These are phyloP conservation scores for Corymbia maculata DNA, from an alignment of 345 rosid genomes.

Conservation along the genomic window DNA sequence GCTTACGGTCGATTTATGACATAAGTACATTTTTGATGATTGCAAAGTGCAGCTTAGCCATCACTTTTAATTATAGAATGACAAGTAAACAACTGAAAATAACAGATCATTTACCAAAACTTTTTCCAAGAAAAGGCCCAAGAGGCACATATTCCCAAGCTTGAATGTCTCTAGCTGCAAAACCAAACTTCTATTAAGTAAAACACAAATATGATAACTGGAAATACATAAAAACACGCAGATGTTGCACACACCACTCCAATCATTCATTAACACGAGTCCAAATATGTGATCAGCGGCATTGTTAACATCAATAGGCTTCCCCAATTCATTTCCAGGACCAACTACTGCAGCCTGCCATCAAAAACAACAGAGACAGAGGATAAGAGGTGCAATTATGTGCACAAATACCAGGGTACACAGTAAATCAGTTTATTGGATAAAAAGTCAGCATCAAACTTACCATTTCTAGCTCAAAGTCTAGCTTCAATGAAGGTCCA, in stretches of 20 bases:
- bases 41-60: neutral
- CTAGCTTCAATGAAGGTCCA: constrained; percentile 88
- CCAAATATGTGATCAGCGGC: constrained; percentile 94
- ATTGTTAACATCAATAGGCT: constrained; percentile 65
- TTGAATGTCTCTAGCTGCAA: constrained; percentile 93
- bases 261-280: constrained; percentile 84
- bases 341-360: constrained; percentile 91
- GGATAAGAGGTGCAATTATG: neutral
- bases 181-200: constrained; percentile 4
- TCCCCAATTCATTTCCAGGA: constrained; percentile 90
- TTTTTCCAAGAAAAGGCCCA: constrained; percentile 95
- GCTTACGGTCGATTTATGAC: neutral
- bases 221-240: neutral
- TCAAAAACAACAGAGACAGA: neutral
- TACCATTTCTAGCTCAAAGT: constrained; percentile 99
- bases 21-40: neutral
- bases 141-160: constrained; percentile 99
- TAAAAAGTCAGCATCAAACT: constrained; percentile 1
- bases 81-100: neutral
- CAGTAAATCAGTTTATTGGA: neutral
- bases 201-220: neutral
- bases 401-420: neutral
- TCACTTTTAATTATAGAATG: neutral
- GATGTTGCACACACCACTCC: constrained; percentile 67
- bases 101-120: constrained; percentile 53